These are phyloP conservation scores for Pinus albicaulis DNA, from an alignment of 75 land plant species.

Conservation along the genomic window DNA sequence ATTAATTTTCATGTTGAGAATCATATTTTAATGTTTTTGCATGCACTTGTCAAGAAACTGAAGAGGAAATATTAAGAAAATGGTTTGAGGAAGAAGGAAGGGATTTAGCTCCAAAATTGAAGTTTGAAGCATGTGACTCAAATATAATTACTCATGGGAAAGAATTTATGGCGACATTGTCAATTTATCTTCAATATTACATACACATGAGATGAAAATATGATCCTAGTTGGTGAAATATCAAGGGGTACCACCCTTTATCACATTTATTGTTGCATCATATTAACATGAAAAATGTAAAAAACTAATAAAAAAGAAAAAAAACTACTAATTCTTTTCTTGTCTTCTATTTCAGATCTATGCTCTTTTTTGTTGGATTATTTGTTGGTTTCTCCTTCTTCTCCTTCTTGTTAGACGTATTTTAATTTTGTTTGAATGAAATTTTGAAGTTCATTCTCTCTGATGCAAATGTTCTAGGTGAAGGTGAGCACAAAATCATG, in stretches of 20 bases:
- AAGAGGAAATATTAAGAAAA: conserved; percentile 68
- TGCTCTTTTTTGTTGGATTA: background rate
- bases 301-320: too few relatives aligned
- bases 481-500: conserved; percentile 90
- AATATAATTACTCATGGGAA: conserved; percentile 99
- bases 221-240: conserved; percentile 81
- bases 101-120: conserved; percentile 71
- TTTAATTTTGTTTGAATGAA: background rate
- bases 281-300: background rate
- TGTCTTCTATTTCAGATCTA: background rate
- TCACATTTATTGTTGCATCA: background rate
- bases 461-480: conserved; percentile 83
- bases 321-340: background rate
- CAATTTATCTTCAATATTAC: conserved; percentile 80
- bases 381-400: background rate
- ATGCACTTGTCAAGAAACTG: conserved; percentile 52
- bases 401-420: background rate
- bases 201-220: conserved; percentile 75
- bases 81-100: conserved; percentile 82
- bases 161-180: conserved; percentile 78
- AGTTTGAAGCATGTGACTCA: conserved; percentile 69
- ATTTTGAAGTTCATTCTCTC: conserved; percentile 66
- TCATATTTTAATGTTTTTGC: too few relatives aligned
- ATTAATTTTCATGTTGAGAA: background rate
- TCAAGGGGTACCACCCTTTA: conserved; percentile 52